phyloP scores from a whole-genome alignment of 345 rosid genomes.

The Laguncularia racemosa region DNA sequence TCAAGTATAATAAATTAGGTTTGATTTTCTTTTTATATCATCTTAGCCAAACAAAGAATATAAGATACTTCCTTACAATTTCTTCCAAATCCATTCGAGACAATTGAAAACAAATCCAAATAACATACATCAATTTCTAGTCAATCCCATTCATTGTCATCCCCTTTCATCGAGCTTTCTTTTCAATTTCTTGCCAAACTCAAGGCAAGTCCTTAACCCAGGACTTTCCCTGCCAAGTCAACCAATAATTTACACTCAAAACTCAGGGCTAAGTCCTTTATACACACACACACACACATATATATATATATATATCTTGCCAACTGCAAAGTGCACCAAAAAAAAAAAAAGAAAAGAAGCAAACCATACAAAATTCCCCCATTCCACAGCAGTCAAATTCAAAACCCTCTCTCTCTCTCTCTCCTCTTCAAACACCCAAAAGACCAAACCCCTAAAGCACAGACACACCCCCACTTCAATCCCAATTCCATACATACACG shows the following conservation, averaged over 20 bases:
- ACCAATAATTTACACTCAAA: conserved; percentile 5
- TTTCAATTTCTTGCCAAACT: not conserved
- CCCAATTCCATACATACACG: not conserved
- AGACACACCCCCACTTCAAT: not conserved
- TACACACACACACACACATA: no score
- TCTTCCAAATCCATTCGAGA: no score
- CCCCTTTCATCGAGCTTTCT: not conserved
- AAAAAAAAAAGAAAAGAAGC: no score
- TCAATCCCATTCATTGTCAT: not conserved
- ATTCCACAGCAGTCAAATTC: not conserved
- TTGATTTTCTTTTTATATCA: no score
- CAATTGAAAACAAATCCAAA: no score
- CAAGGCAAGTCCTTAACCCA: not conserved
- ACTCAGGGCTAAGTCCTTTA: no score
- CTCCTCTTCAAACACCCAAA: not conserved
- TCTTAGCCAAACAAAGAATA: no score
- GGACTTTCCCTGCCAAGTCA: conserved; percentile 6
- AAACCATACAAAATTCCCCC: not conserved
- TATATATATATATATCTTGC: no score
- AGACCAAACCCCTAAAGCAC: not conserved
- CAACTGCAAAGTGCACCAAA: no score
- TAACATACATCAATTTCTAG: not conserved
- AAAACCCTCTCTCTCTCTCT: conserved; percentile 2
- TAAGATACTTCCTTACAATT: no score
- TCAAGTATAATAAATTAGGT: no score